Percentiles rank a stretch among this genome's conserved stretches.
Evolutionary conservation across 1,284 basidiomycete species (phyloP).

Genomic region (Marasmius sp.): DNA sequence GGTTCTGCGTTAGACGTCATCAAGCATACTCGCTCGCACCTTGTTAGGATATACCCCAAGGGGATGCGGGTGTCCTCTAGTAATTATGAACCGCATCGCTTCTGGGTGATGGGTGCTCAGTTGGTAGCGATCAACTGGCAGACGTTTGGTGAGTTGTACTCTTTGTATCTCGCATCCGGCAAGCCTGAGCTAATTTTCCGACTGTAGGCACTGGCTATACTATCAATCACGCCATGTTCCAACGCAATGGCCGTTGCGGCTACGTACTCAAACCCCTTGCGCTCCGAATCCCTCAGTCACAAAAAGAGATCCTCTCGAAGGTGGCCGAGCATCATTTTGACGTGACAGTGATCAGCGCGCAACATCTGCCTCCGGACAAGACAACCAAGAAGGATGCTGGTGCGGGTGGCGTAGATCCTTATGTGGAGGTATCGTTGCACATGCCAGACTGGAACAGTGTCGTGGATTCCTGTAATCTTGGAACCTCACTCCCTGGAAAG

Average conservation of each 20-base stretch:
- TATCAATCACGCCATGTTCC: slow-evolving; percentile 95
- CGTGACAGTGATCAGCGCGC: slow-evolving; percentile 86
- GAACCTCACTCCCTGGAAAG: slow-evolving; percentile 11
- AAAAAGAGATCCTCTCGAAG: slow-evolving; percentile 58
- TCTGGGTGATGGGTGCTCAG: slow-evolving; percentile 90
- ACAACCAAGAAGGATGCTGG: slow-evolving; percentile 64
- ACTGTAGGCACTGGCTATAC: slow-evolving; percentile 79
- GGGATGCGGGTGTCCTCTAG: slow-evolving; percentile 80
- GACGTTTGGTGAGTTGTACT: slow-evolving; percentile 70
- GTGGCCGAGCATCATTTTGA: slow-evolving; percentile 64
- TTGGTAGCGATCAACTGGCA: slow-evolving; percentile 98
- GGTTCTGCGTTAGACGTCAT: slow-evolving; percentile 68
- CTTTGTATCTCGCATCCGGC: background rate
- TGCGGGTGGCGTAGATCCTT: slow-evolving; percentile 67
- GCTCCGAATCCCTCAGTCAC: slow-evolving; percentile 54
- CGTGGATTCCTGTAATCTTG: slow-evolving; percentile 19
- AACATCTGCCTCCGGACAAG: slow-evolving; percentile 83
- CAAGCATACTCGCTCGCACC: slow-evolving; percentile 85
- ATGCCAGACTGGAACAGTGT: slow-evolving; percentile 68
- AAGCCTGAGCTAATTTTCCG: background rate
- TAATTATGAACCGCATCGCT: slow-evolving; percentile 89
- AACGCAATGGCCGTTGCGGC: slow-evolving; percentile 80
- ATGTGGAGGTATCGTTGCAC: slow-evolving; percentile 77
- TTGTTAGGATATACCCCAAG: slow-evolving; percentile 90
- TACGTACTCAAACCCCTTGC: slow-evolving; percentile 90